A percentile compares a stretch with the other conserved stretches of the same genome.
Conservation (phyloP, 2,329 filamentous ascomycete genomes). For the Scytalidium lignicola region DNA sequence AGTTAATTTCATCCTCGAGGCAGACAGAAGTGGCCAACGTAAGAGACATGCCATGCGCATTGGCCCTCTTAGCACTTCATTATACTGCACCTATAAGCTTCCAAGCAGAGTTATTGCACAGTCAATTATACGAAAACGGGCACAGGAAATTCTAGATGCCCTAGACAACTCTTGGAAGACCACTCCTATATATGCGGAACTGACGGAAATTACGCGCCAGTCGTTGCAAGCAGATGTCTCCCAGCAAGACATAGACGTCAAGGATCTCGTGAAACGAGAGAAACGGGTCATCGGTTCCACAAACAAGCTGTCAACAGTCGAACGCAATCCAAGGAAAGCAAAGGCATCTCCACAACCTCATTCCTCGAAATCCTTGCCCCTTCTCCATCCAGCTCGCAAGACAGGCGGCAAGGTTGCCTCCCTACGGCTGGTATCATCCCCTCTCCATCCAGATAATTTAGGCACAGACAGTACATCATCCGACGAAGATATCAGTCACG, state of each 20-base stretch:
- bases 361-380: not conserved
- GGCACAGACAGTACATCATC: not conserved
- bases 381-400: not conserved
- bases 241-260: not conserved
- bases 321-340: not conserved
- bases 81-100: not conserved
- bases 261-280: not conserved
- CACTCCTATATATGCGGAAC: not conserved
- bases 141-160: not conserved
- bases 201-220: not conserved
- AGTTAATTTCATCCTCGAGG: constrained; percentile 2
- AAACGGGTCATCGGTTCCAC: not conserved
- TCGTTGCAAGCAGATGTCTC: not conserved
- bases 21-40: not conserved
- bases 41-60: not conserved
- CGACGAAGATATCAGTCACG: not conserved
- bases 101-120: not conserved
- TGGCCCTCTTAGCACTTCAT: not conserved
- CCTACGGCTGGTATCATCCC: constrained; percentile 1
- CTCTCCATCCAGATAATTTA: not conserved
- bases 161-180: not conserved
- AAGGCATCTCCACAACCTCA: not conserved
- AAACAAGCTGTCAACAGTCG: not conserved
- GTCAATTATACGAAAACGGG: not conserved
- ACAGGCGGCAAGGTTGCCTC: not conserved